A percentile compares a stretch with the other conserved stretches of the same genome.
These are phyloP conservation scores for Fraxinus xanthoxyloides DNA, from an alignment of 305 asterid species.

Conservation along the genomic window DNA sequence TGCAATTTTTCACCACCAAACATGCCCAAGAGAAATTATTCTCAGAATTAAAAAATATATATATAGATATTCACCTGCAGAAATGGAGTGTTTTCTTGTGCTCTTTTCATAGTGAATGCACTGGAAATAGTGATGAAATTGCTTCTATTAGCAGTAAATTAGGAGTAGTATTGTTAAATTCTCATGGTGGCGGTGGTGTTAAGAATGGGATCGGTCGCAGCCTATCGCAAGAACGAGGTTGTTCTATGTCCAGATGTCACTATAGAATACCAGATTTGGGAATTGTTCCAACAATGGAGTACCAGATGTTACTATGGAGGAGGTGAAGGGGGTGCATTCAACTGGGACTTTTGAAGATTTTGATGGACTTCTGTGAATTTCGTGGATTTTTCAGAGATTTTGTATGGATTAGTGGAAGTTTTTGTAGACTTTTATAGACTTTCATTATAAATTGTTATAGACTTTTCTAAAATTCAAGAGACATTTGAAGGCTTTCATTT, in stretches of 20 bases:
- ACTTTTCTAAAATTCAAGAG: too few relatives aligned
- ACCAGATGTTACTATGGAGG: too few relatives aligned
- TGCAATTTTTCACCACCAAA: neutral
- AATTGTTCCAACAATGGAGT: too few relatives aligned
- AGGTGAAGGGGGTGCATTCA: too few relatives aligned
- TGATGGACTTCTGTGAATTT: too few relatives aligned
- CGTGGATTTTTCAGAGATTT: too few relatives aligned
- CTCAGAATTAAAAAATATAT: neutral
- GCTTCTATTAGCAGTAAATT: too few relatives aligned
- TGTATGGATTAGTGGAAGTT: too few relatives aligned
- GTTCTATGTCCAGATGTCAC: constrained; percentile 53
- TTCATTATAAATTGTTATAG: too few relatives aligned
- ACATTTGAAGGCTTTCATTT: too few relatives aligned
- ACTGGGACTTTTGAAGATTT: too few relatives aligned
- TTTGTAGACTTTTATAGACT: too few relatives aligned
- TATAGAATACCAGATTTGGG: neutral
- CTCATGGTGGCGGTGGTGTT: constrained; percentile 12
- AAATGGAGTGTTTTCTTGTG: constrained; percentile 73
- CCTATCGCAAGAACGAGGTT: constrained; percentile 59
- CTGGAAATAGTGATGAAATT: constrained; percentile 5
- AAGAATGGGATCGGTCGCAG: constrained; percentile 80
- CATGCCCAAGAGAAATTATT: neutral
- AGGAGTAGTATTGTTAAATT: constrained; percentile 14
- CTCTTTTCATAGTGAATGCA: constrained; percentile 78
- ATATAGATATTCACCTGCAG: constrained; percentile 50